phyloP scores from a whole-genome alignment of 2,329 filamentous ascomycete genomes.

The Alternaria gaisen region DNA sequence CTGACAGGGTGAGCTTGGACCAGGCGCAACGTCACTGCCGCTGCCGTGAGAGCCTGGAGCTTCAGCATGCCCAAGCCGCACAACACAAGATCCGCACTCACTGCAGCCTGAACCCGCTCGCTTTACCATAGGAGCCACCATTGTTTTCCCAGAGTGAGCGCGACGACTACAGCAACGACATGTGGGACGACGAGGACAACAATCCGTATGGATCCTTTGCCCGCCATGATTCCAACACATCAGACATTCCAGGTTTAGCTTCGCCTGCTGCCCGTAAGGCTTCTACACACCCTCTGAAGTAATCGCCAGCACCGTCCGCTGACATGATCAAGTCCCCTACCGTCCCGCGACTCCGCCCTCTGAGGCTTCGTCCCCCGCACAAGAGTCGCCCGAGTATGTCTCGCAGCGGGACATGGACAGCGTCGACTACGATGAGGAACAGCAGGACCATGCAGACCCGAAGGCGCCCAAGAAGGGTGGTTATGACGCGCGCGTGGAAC shows the following conservation, averaged over 20 bases:
- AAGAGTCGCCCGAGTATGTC: slow-evolving; percentile 68
- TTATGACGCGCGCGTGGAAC: slow-evolving; percentile 95
- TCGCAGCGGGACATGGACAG: slow-evolving; percentile 65
- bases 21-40: slow-evolving; percentile 19
- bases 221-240: slow-evolving; percentile 80
- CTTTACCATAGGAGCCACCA: background rate
- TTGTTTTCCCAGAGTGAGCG: background rate
- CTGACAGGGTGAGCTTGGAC: slow-evolving; percentile 13
- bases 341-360: slow-evolving; percentile 71
- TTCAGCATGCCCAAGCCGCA: slow-evolving; percentile 8
- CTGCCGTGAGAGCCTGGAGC: slow-evolving; percentile 17
- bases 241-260: slow-evolving; percentile 60
- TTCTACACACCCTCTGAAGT: slow-evolving; percentile 7
- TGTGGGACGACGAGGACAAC: slow-evolving; percentile 99
- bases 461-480: slow-evolving; percentile 76
- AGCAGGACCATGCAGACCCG: slow-evolving; percentile 54
- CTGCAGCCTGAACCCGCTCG: background rate
- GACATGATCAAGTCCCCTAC: slow-evolving; percentile 52
- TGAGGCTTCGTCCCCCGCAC: slow-evolving; percentile 73
- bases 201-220: slow-evolving; percentile 97
- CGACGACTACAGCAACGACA: slow-evolving; percentile 51
- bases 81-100: slow-evolving; percentile 4
- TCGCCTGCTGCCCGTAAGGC: slow-evolving; percentile 52
- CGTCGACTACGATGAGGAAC: slow-evolving; percentile 64
- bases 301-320: slow-evolving; percentile 10